Evolutionary conservation across 805 yeast genomes (phyloP).

Genomic region (Wickerhamiella lipophila): DNA sequence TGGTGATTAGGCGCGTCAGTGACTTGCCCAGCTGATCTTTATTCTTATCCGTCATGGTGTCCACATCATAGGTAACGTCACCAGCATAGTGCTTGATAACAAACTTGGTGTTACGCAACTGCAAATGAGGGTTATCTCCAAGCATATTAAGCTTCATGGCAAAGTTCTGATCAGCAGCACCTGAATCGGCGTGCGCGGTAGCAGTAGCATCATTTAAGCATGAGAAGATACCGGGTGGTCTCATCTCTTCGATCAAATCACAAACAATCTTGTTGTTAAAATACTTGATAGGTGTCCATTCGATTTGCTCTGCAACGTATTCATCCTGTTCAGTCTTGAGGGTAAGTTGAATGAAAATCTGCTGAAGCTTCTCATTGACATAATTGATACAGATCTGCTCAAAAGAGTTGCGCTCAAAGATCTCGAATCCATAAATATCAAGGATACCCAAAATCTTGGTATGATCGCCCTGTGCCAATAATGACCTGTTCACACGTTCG

Average conservation of each 20-base stretch:
- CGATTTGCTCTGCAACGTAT: constrained; percentile 84
- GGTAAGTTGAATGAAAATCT: constrained; percentile 89
- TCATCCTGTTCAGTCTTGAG: constrained; percentile 96
- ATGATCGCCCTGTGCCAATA: constrained; percentile 40
- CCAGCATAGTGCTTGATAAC: constrained; percentile 96
- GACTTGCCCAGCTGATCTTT: constrained; percentile 89
- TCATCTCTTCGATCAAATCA: constrained; percentile 81
- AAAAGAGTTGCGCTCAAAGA: constrained; percentile 86
- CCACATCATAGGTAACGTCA: constrained; percentile 85
- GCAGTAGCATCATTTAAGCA: constrained; percentile 95
- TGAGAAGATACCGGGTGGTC: constrained; percentile 95
- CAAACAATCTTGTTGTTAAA: constrained; percentile 94
- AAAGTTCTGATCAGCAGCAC: constrained; percentile 93
- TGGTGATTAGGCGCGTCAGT: constrained; percentile 61
- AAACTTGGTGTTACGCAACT: constrained; percentile 74
- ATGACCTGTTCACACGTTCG: constrained; percentile 70
- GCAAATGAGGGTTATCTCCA: constrained; percentile 73
- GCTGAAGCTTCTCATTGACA: constrained; percentile 91
- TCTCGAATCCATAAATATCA: constrained; percentile 94
- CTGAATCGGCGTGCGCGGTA: constrained; percentile 95
- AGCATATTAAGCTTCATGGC: constrained; percentile 83
- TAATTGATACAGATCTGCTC: constrained; percentile 93
- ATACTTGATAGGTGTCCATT: constrained; percentile 95
- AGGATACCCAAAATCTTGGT: constrained; percentile 67
- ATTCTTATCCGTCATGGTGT: constrained; percentile 89